Evolutionary conservation across 768 basidiomycete species (phyloP), one percentile per base, ranked within the genome.

Genomic region (Mycena amicta): DNA sequence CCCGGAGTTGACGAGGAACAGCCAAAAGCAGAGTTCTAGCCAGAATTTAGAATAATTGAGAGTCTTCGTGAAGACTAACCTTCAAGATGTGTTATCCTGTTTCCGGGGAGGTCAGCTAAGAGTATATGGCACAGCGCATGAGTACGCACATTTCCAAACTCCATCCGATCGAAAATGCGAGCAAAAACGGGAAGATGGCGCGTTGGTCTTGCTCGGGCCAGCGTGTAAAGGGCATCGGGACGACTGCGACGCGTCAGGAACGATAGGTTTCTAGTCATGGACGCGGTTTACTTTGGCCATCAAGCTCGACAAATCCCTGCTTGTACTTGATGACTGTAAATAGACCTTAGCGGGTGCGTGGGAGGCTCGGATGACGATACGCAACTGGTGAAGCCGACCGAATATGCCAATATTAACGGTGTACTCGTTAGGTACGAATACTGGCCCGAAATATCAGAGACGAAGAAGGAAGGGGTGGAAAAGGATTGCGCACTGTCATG

Each of bases 1-100:
- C 20, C 81, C 77, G 2, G 88, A 76, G 56, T 89, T 89, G 50
- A 93, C 76, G 33, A 94, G 82, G 75, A 91, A 94, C 13, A 93
- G 73, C 92, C 92, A 93, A 70, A 94, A 94, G 66, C 90, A 93
- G 0, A 93, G 77, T 65, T 94, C 92, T 92, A 26, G 2, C 5
- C 25, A 56, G 6, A 52, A 54, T 50, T 50, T 28, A 49, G 20
- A 45, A 60, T 29, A 60, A 57, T 50, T 51, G 20, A 55, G 26
- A 3, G 40, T 47, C 45, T 28, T 25, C 30, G 37, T 6, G 18
- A 20, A 47, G 49, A 12, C 46, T 41, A 62, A 89, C 90, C 90
- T 85, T 92, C 90, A 64, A 92, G 70, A 71, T 92, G 91, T 0
- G 89, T 88, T 5, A 91, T 82, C 78, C 90, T 92, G 59, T 26